Conservation (phyloP, 2,329 filamentous ascomycete genomes). For the Fusarium sp. region DNA sequence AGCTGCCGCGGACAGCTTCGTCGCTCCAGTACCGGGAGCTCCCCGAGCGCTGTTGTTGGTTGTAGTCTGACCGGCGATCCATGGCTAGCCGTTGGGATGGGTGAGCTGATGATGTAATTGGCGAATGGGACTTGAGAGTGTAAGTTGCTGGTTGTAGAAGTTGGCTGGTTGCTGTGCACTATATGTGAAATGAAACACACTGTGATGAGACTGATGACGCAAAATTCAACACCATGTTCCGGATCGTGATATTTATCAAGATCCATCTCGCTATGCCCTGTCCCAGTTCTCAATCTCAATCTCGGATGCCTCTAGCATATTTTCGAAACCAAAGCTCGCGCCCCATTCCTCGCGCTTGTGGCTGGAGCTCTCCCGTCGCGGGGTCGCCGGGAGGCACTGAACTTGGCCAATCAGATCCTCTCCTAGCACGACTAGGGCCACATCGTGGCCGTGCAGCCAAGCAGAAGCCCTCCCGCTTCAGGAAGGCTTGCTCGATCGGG, state of each 20-base stretch:
- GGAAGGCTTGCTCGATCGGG: too few relatives aligned
- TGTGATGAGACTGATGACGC: slow-evolving; percentile 17
- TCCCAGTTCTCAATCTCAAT: slow-evolving; percentile 9
- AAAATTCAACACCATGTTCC: slow-evolving; percentile 5
- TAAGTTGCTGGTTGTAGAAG: slow-evolving; percentile 21
- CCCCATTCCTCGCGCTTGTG: slow-evolving; percentile 36
- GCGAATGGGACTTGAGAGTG: background rate
- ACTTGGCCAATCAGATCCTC: slow-evolving; percentile 37
- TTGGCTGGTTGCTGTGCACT: background rate
- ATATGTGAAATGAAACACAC: slow-evolving; percentile 8
- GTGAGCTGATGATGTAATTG: slow-evolving; percentile 23
- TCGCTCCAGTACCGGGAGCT: slow-evolving; percentile 50
- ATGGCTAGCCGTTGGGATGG: slow-evolving; percentile 27
- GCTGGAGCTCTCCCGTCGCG: slow-evolving; percentile 46
- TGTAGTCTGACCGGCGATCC: slow-evolving; percentile 41
- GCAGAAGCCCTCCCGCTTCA: too few relatives aligned
- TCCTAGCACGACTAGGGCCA: background rate
- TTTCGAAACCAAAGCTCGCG: slow-evolving; percentile 23
- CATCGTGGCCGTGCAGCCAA: slow-evolving; percentile 41
- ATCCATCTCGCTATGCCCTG: background rate
- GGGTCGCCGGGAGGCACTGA: slow-evolving; percentile 48
- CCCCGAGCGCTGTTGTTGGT: slow-evolving; percentile 33
- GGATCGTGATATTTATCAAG: slow-evolving; percentile 33
- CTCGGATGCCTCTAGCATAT: slow-evolving; percentile 39
- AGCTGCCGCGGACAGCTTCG: slow-evolving; percentile 48